Evolutionary conservation across 345 rosid genomes (phyloP).

Genomic region (Gossypium bickii): DNA sequence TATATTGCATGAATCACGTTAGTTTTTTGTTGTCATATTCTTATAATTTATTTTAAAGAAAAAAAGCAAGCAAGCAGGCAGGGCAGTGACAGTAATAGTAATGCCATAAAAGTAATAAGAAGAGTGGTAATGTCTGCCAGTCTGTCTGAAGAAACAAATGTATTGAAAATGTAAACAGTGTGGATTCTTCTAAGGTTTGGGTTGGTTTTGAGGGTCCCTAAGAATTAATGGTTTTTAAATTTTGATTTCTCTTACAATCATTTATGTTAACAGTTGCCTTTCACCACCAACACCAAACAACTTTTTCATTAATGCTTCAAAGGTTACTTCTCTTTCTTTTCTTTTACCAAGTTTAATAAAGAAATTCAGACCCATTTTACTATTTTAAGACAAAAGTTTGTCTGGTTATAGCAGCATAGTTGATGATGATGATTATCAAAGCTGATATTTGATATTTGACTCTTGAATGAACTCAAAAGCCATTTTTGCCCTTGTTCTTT

Average conservation of each 20-base stretch:
- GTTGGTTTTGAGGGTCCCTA: not conserved
- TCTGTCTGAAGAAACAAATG: not conserved
- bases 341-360: too few species aligned
- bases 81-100: not conserved
- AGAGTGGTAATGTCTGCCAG: not conserved
- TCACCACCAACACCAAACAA: not conserved
- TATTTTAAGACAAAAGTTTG: not conserved
- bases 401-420: not conserved
- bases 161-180: not conserved
- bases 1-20: not conserved
- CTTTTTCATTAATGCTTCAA: not conserved
- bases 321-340: too few species aligned
- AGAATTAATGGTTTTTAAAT: not conserved
- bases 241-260: not conserved
- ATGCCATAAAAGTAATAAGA: not conserved
- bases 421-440: too few species aligned
- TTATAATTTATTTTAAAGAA: not conserved
- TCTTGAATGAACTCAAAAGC: constrained; percentile 2
- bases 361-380: too few species aligned
- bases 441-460: not conserved
- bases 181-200: not conserved
- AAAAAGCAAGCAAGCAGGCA: not conserved
- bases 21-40: not conserved
- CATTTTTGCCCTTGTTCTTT: not conserved
- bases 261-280: not conserved